Base-by-base conservation (phyloP, 2,329 filamentous ascomycete species). In the Myriosclerotinia scirpicola region DNA sequence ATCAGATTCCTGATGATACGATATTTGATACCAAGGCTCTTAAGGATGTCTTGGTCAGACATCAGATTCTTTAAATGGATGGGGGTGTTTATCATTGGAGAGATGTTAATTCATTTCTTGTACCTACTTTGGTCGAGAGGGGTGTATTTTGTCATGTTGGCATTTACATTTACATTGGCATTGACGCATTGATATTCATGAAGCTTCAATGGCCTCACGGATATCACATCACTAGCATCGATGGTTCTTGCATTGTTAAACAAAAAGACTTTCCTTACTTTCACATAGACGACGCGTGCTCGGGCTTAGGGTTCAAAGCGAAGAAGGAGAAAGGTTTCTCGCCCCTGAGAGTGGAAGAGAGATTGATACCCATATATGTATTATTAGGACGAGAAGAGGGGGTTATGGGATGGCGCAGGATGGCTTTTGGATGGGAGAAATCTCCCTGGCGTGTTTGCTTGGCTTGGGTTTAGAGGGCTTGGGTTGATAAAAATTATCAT, bases 1-100 rank as follows among this genome's bases (percentile, higher is more conserved):
- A 93, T 75, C 90, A 95, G 83, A 90, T 97, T 58, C 92, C 93
- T 1, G 85, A 88, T 46, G 84, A 88, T 42, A 85, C 87, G 54
- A 76, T 80, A 50, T 87, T 89, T 69, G 84, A 83, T 73, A 84
- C 81, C 56, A 79, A 81, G 63, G 80, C 84, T 1, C 75, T 89
- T 56, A 80, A 79, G 73, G 80, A 76, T 70, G 78, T 89, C 42
- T 80, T 89, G 63, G 75, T 79, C 70, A 83, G 82, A 73, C 78
- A 87, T 71, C 76, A 77, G 54, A 81, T 89, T 66, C 56, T 75
- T 9, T 71, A 60, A 12, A 70, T 53, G 9, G 46, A 26, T 42
- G 20, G 7, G 2, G 26, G 5, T 36, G 15, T 20, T 40, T 12
- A 17, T 30, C n/a, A 53, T 38, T 54, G 26, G 34, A 36, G 36